Evolutionary conservation across 2,329 filamentous ascomycete genomes (phyloP).

Genomic region (Penicillium sp.): DNA sequence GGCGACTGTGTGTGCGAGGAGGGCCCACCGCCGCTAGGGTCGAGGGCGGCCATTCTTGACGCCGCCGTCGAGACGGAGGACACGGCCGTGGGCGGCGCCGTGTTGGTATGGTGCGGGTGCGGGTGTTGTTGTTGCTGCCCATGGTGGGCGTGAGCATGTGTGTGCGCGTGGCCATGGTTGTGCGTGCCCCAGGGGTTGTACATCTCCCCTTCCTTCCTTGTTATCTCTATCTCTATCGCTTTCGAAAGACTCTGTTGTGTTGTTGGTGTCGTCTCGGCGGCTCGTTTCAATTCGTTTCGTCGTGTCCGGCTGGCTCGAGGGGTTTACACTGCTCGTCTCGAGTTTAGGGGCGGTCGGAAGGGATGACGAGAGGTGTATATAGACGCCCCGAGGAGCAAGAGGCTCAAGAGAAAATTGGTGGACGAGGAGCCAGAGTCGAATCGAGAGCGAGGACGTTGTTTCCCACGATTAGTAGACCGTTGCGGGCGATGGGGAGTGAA

Average conservation of each 20-base stretch:
- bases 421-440: neutral
- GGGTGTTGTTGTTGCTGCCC: neutral
- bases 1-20: slow-evolving; percentile 14
- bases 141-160: slow-evolving; percentile 2
- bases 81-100: neutral
- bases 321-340: neutral
- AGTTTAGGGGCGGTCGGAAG: neutral
- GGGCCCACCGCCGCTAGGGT: neutral
- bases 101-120: neutral
- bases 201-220: neutral
- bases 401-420: neutral
- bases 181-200: slow-evolving; percentile 13
- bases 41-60: neutral
- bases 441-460: neutral
- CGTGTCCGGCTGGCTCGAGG: neutral
- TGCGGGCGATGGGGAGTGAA: slow-evolving; percentile 3
- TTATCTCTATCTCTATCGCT: neutral
- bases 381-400: neutral
- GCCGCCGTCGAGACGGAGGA: slow-evolving; percentile 6
- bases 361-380: neutral
- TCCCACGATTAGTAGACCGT: neutral
- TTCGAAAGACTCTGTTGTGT: neutral
- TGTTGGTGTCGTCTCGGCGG: neutral
- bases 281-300: neutral
- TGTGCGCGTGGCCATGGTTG: slow-evolving; percentile 1